Base-by-base conservation (phyloP, 768 basidiomycete species). In the Pisolithus albus region DNA sequence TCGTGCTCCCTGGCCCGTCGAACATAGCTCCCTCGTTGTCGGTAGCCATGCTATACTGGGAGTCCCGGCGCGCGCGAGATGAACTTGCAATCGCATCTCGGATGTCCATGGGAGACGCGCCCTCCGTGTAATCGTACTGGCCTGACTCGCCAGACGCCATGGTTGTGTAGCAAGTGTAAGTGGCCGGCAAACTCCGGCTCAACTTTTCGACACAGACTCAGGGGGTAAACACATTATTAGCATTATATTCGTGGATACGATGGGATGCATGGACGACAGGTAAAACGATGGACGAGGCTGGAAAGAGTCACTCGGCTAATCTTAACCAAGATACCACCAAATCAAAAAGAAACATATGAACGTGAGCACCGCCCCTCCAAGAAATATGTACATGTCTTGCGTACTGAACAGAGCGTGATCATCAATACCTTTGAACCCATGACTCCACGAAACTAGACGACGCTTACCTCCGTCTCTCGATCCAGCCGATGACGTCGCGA, bases 401-500 rank as follows among this genome's bases (percentile, higher is more conserved):
- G 86, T 92, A 64, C 94, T 95, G 65, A 9, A 40, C 32, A 23
- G 49, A 18, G 21, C 21, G 21, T 23, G 21, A 23, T 43, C 47
- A 34, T 42, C 34, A 62, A 65, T 36, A 26, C 61, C 34, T 18
- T 5, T 34, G 46, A 21, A 43, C 24, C 7, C 41, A 10, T 18
- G 26, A 53, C 47, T 41, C 43, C 21, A n/a, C 4, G 38, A 28
- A 2, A 37, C 21, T 15, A 47, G 42, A 36, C 48, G 40, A 16
- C 26, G 52, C 54, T 55, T 55, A 92, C 93, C 91, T 96, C 68
- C 96, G 76, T 56, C 84, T 80, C 64, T 99, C 96, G 57, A 99
- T 94, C 92, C 94, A 99, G 7, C 89, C 85, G 67, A 99, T 97
- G 32, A 95, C 94, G 64, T 95, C 81, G 54, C 93, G 78, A 67